phyloP scores from a whole-genome alignment of 805 yeast genomes.

The Pichia scutulata region DNA sequence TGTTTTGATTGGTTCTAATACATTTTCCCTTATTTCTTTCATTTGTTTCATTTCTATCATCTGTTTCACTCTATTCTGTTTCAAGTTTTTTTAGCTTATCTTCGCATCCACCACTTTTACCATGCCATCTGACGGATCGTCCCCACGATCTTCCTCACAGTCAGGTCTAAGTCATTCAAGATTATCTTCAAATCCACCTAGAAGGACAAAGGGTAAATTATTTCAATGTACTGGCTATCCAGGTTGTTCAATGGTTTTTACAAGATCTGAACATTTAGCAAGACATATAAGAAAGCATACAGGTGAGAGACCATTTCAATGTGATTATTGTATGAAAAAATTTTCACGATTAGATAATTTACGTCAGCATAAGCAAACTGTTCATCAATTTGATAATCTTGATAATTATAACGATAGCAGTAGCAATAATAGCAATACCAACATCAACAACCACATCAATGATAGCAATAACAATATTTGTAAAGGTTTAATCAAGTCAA shows the following conservation, averaged over 20 bases:
- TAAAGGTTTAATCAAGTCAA: neutral
- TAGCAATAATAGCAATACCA: neutral
- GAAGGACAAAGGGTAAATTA: slow-evolving; percentile 50
- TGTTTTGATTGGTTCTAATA: neutral
- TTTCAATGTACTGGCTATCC: slow-evolving; percentile 84
- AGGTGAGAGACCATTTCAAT: slow-evolving; percentile 88
- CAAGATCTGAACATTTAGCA: slow-evolving; percentile 87
- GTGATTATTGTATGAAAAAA: slow-evolving; percentile 71
- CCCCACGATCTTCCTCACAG: neutral
- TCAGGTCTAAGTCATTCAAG: neutral
- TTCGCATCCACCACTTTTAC: neutral
- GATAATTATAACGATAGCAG: neutral
- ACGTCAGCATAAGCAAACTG: slow-evolving; percentile 87
- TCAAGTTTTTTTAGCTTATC: neutral
- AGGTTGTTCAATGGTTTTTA: slow-evolving; percentile 81
- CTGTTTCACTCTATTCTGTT: no score
- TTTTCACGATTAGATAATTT: slow-evolving; percentile 82
- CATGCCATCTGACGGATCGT: neutral
- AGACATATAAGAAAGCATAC: slow-evolving; percentile 90
- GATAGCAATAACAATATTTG: neutral
- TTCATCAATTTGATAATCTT: slow-evolving; percentile 46
- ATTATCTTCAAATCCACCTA: neutral
- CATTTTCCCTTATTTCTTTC: neutral
- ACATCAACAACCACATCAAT: neutral
- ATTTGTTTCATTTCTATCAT: neutral